phyloP scores from a whole-genome alignment of 192 early-diverging fungal genomes.

The Entomortierella lignicola region DNA sequence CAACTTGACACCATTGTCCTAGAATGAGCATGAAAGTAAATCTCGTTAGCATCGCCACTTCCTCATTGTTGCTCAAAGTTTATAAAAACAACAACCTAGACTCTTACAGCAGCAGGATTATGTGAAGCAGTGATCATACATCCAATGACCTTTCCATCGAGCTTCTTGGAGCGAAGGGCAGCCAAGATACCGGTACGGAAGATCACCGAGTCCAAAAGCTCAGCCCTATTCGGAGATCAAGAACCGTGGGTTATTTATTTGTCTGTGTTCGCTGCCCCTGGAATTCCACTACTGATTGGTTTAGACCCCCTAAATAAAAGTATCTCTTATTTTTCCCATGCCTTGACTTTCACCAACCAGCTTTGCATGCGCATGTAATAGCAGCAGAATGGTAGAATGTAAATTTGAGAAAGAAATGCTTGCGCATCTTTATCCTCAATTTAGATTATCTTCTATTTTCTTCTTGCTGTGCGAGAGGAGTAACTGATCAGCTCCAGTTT shows the following conservation, averaged over 20 bases:
- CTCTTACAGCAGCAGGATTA: conserved; percentile 85
- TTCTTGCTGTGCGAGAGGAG: neutral
- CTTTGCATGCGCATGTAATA: too few species aligned
- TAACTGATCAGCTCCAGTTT: neutral
- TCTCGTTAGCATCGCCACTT: neutral
- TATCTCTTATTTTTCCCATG: neutral
- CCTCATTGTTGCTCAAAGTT: neutral
- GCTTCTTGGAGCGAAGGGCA: conserved; percentile 89
- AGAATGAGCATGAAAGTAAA: neutral
- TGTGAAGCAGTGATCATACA: conserved; percentile 99
- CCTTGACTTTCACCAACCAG: neutral
- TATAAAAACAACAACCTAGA: too few species aligned
- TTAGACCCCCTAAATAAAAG: neutral
- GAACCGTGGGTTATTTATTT: neutral
- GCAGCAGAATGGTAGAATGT: too few species aligned
- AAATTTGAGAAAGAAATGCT: neutral
- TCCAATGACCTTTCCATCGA: conserved; percentile 87
- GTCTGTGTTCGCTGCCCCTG: neutral
- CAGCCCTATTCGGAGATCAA: conserved; percentile 67
- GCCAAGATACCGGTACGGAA: conserved; percentile 94
- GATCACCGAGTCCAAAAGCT: conserved; percentile 91
- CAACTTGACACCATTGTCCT: conserved; percentile 99
- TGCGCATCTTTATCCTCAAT: neutral
- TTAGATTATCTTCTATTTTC: neutral
- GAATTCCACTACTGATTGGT: too few species aligned